Evolutionary conservation across 768 basidiomycete species (phyloP).

Genomic region (Boletus patriciae): DNA sequence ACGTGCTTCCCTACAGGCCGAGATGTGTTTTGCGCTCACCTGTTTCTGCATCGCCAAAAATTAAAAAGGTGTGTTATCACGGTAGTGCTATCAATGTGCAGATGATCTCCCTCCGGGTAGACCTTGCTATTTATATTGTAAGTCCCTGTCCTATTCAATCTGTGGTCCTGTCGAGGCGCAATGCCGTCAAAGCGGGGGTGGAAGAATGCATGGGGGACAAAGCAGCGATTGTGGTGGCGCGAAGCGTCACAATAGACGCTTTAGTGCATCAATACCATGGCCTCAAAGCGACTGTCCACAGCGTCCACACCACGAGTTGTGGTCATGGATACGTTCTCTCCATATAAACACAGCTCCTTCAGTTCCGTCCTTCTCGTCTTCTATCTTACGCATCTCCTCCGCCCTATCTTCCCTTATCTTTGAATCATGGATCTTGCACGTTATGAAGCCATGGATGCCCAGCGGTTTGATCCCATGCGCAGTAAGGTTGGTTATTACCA

Average conservation of each 20-base stretch:
- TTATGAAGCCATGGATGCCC: conserved; percentile 31
- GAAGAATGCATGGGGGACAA: conserved; percentile 19
- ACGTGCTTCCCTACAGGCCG: conserved; percentile 22
- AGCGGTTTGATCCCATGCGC: conserved; percentile 35
- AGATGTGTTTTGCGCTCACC: conserved; percentile 16
- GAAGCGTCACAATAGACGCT: conserved; percentile 14
- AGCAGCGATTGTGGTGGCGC: conserved; percentile 13
- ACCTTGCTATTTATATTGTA: conserved; percentile 17
- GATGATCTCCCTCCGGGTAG: conserved; percentile 11
- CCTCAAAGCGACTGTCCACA: conserved; percentile 25
- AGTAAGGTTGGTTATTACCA: conserved; percentile 25
- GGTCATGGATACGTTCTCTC: conserved; percentile 23
- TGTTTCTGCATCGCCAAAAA: conserved; percentile 21
- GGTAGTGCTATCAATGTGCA: conserved; percentile 13
- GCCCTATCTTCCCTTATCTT: conserved; percentile 32
- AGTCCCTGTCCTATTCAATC: conserved; percentile 4
- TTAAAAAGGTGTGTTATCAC: conserved; percentile 29
- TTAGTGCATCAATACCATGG: conserved; percentile 21
- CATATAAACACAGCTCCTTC: conserved; percentile 26
- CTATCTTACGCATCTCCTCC: conserved; percentile 25
- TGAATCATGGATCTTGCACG: conserved; percentile 29
- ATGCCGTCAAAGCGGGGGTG: conserved; percentile 23
- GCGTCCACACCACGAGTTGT: conserved; percentile 26
- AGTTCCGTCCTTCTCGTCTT: conserved; percentile 32
- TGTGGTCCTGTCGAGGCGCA: conserved; percentile 1